Evolutionary conservation across 2,329 filamentous ascomycete genomes (phyloP), one percentile per base, ranked within the genome.

Genomic region (Emergomyces africanus): DNA sequence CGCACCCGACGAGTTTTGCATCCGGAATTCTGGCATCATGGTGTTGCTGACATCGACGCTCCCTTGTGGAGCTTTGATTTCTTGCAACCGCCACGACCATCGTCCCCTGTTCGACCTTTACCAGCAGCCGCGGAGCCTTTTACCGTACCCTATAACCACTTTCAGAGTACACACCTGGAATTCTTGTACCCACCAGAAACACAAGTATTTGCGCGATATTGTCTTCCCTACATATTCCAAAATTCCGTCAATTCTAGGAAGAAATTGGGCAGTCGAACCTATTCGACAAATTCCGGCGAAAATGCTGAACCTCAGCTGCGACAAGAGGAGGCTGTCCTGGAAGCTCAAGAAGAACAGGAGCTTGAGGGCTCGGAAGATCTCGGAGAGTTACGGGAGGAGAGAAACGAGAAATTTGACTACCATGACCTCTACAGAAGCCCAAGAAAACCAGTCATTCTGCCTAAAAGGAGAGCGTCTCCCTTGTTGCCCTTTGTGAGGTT

Each of bases 161-260:
- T 56, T 23, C 54, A 35, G 12, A 15, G 46, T 6, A 54, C 54
- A 18, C 60, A 55, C n/a, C 68, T 75, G 54, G 73, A 75, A 42
- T 76, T 75, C 48, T 63, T 76, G 18, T 76, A 74, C 48, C 73
- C 74, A n/a, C 66, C 63, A 15, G 63, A 64, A 46, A 66, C 69
- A 6, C 68, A 61, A 23, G 41, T 60, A 9, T 60, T 57, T 33
- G 61, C 60, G n/a, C 58, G 61, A 28, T 56, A 58, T 9, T 61
- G 61, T 37, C 23, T 61, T 15, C 25, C 44, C 23, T 56, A 18
- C 53, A 50, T 37, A 33, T 10, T 23, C 61, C 51, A 33, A 37
- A 33, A 15, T 54, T 60, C 18, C 48, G 44, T n/a, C 61, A 62
- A 51, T 49, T 59, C 23, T 60, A 61, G 20, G 42, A 64, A 37